Percentiles rank a stretch among this genome's conserved stretches.
These are phyloP conservation scores for Talaromyces rugulosus DNA, from an alignment of 2,329 filamentous ascomycete species.

Conservation along the genomic window DNA sequence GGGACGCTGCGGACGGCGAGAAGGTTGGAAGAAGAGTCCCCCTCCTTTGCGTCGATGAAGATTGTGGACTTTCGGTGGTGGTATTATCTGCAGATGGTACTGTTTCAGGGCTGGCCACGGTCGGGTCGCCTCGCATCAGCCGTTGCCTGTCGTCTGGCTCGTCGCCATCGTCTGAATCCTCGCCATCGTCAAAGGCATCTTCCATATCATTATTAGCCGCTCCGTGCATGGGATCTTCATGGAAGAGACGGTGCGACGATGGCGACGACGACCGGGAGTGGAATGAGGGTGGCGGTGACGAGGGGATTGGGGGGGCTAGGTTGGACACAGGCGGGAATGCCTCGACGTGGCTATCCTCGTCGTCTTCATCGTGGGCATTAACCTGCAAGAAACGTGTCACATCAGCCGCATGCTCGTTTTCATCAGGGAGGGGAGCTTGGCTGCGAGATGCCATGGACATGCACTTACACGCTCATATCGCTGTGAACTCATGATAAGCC, in stretches of 20 bases:
- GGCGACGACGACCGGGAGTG: constrained; percentile 75
- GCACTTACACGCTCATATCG: constrained; percentile 47
- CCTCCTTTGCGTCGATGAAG: constrained; percentile 38
- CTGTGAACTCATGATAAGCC: constrained; percentile 47
- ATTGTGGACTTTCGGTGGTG: constrained; percentile 16
- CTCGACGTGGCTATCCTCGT: constrained; percentile 24
- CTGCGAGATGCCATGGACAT: constrained; percentile 28
- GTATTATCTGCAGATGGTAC: constrained; percentile 22
- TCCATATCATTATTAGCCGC: constrained; percentile 76
- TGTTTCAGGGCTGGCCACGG: constrained; percentile 26
- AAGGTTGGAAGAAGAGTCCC: constrained; percentile 55
- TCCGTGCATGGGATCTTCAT: constrained; percentile 47
- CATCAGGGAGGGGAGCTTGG: neutral
- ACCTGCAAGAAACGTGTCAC: constrained; percentile 26
- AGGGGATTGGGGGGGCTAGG: constrained; percentile 27
- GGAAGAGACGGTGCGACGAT: constrained; percentile 49
- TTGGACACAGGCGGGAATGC: constrained; percentile 29
- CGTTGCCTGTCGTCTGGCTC: constrained; percentile 79
- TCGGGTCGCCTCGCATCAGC: constrained; percentile 66
- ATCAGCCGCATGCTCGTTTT: neutral
- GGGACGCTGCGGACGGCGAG: constrained; percentile 32
- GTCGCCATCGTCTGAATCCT: constrained; percentile 64
- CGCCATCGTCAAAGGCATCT: constrained; percentile 85
- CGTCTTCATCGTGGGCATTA: constrained; percentile 42
- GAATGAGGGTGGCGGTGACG: constrained; percentile 68